Conservation (phyloP, 441 rosid species). For the Mallotus japonicus region DNA sequence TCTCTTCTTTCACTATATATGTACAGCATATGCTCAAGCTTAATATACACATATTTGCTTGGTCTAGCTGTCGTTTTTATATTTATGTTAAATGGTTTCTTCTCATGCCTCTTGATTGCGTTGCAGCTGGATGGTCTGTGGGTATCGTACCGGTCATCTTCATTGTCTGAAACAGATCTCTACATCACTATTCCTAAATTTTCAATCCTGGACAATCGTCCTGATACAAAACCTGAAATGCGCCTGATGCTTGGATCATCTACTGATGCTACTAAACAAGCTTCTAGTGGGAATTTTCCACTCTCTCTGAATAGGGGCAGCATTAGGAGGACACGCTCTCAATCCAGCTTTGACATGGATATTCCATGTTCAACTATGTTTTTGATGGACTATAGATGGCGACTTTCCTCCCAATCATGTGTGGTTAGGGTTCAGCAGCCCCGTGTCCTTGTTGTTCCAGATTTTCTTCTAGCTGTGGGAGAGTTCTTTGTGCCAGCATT, state of each 20-base stretch:
- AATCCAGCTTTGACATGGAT: constrained; percentile 50
- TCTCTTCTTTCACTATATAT: constrained; percentile 20
- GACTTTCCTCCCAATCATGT: constrained; percentile 82
- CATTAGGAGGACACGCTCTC: constrained; percentile 47
- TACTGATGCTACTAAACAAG: constrained; percentile 76
- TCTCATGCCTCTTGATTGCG: constrained; percentile 18
- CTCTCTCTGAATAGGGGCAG: constrained; percentile 48
- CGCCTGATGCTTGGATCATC: constrained; percentile 98
- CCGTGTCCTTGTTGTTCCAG: constrained; percentile 94
- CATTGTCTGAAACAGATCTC: constrained; percentile 88
- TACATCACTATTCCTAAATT: constrained; percentile 87
- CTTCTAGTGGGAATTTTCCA: constrained; percentile 60
- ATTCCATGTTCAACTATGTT: constrained; percentile 82
- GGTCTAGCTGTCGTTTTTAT: not conserved
- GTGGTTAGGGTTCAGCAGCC: constrained; percentile 95
- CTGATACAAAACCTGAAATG: constrained; percentile 93
- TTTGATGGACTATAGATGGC: constrained; percentile 96
- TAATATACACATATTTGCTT: not conserved
- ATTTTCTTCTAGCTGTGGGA: constrained; percentile 92
- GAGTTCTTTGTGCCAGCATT: constrained; percentile 96
- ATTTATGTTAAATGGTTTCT: constrained; percentile 17
- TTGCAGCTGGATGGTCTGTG: constrained; percentile 96
- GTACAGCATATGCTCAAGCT: not conserved
- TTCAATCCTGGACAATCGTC: constrained; percentile 86
- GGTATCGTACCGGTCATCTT: constrained; percentile 92